These are phyloP conservation scores for Hypoxylon subgilvum DNA, from an alignment of 495 filamentous ascomycete species.

Conservation along the genomic window DNA sequence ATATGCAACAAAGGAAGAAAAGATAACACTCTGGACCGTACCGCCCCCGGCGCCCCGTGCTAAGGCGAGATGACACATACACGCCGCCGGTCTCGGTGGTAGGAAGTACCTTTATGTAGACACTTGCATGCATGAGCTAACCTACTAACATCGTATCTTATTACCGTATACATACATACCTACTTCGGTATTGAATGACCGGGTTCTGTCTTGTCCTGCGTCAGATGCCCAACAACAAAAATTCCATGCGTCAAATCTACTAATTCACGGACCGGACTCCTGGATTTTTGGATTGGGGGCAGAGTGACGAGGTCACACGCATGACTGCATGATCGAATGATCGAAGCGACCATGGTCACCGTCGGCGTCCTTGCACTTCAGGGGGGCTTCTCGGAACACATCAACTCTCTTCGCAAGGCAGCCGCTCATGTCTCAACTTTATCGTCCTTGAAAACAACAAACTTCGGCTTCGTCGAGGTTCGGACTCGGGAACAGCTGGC, in stretches of 20 bases:
- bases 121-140: no score
- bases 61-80: conserved; percentile 32
- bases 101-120: conserved; percentile 13
- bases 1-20: conserved; percentile 3
- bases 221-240: no score
- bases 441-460: conserved; percentile 27
- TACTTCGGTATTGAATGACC: no score
- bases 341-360: conserved; percentile 53
- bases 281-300: no score
- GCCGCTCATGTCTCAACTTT: conserved; percentile 43
- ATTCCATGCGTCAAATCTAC: no score
- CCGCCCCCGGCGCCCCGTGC: conserved; percentile 4
- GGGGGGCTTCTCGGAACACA: conserved; percentile 90
- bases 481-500: conserved; percentile 74
- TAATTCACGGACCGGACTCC: no score
- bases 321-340: no score
- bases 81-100: conserved; percentile 33
- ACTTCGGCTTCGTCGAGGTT: conserved; percentile 74
- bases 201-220: no score
- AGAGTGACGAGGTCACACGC: no score
- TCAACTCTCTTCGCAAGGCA: conserved; percentile 76
- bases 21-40: conserved; percentile 3
- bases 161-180: no score
- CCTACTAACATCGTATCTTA: no score
- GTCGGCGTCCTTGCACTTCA: conserved; percentile 91